These are phyloP conservation scores for Cystofilobasidium macerans DNA, from an alignment of 768 basidiomycete species.

Conservation along the genomic window DNA sequence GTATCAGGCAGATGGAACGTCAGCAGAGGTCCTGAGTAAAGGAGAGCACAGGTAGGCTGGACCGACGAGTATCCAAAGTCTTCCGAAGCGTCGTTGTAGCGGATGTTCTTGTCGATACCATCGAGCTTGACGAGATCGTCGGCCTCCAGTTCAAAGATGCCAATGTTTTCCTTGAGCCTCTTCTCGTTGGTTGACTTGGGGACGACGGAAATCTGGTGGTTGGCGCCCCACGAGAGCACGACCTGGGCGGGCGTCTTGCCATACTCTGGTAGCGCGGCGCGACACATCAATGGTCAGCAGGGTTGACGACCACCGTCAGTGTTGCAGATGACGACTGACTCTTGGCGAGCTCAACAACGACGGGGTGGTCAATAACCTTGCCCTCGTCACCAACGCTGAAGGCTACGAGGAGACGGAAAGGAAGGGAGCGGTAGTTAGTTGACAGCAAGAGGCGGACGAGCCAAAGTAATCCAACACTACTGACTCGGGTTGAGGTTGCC, in stretches of 20 bases:
- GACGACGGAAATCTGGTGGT: conserved; percentile 14
- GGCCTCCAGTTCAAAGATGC: conserved; percentile 9
- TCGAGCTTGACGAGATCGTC: conserved; percentile 18
- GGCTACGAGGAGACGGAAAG: too few species aligned
- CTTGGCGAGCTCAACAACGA: conserved; percentile 11
- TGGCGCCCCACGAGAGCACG: conserved; percentile 18
- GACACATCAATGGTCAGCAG: background rate
- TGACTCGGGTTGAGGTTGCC: conserved; percentile 22
- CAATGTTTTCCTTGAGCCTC: conserved; percentile 16
- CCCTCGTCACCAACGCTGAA: conserved; percentile 14
- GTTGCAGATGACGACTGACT: background rate
- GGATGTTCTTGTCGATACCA: conserved; percentile 4
- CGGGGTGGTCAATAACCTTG: conserved; percentile 20
- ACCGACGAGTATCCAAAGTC: conserved; percentile 16
- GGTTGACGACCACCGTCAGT: too few species aligned
- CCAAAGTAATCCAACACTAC: too few species aligned
- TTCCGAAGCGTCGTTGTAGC: conserved; percentile 17
- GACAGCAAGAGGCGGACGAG: too few species aligned
- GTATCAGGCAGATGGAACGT: too few species aligned
- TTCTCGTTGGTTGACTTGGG: conserved; percentile 17
- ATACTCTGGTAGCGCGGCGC: background rate
- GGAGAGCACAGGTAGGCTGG: background rate
- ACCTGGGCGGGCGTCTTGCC: conserved; percentile 10
- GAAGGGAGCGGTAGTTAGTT: background rate
- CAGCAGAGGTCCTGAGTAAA: too few species aligned